Evolutionary conservation across 2,329 filamentous ascomycete species (phyloP).

Genomic region (Alternaria infectoria): DNA sequence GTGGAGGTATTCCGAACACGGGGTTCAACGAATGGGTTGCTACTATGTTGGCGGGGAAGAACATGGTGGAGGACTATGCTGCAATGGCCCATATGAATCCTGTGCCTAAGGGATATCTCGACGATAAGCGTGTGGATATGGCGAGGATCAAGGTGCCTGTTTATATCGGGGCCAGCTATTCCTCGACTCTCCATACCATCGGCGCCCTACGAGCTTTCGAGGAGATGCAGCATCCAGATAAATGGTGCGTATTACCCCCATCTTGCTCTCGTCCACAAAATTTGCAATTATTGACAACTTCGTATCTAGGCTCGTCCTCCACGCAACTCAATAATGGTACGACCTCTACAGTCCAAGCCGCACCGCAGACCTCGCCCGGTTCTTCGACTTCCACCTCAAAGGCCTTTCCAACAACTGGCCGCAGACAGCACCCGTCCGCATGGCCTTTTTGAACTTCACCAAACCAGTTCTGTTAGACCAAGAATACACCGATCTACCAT

Average conservation of each 20-base stretch:
- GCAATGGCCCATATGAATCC: constrained; percentile 4
- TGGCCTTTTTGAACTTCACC: constrained; percentile 33
- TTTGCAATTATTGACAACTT: too few relatives aligned
- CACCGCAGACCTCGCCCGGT: constrained; percentile 31
- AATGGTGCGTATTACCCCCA: background rate
- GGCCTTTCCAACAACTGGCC: constrained; percentile 55
- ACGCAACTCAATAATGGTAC: constrained; percentile 22
- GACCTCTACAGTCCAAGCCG: constrained; percentile 14
- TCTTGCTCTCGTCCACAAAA: background rate
- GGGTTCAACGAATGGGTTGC: background rate
- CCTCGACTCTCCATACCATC: constrained; percentile 12
- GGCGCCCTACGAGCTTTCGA: constrained; percentile 16
- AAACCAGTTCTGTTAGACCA: background rate
- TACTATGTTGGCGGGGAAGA: constrained; percentile 2
- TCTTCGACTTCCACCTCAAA: constrained; percentile 57
- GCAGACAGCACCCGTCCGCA: constrained; percentile 53
- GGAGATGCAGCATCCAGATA: background rate
- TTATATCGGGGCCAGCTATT: constrained; percentile 19
- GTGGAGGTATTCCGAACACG: background rate
- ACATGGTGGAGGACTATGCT: background rate
- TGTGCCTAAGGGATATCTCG: constrained; percentile 7
- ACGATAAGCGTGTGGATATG: constrained; percentile 16
- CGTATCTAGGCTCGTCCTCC: constrained; percentile 10
- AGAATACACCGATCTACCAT: background rate
- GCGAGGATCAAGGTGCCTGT: constrained; percentile 14